These are phyloP conservation scores for Penicillium italicum DNA, from an alignment of 2,329 filamentous ascomycete species.

Conservation along the genomic window DNA sequence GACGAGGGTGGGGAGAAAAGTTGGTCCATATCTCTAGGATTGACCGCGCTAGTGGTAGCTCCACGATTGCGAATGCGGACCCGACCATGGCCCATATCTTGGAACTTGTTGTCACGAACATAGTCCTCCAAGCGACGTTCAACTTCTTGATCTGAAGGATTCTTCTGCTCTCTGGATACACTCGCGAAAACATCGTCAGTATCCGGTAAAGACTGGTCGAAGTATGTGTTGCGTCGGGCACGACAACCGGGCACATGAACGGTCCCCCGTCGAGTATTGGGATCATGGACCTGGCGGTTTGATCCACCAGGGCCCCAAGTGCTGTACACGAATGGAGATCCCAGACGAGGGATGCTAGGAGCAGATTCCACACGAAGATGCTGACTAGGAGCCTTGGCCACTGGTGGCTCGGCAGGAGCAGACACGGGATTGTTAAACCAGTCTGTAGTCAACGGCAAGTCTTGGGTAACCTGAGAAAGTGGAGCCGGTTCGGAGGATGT, in stretches of 20 bases:
- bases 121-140: conserved; percentile 53
- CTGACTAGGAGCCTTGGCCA: conserved; percentile 7
- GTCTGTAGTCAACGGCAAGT: conserved; percentile 25
- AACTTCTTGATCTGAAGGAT: conserved; percentile 57
- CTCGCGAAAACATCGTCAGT: conserved; percentile 43
- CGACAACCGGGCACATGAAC: conserved; percentile 45
- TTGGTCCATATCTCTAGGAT: conserved; percentile 51
- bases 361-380: conserved; percentile 16
- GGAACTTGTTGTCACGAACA: conserved; percentile 35
- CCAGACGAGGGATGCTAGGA: conserved; percentile 39
- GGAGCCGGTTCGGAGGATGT: conserved; percentile 40
- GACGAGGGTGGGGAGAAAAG: conserved; percentile 52
- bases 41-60: conserved; percentile 58
- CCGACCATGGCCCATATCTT: conserved; percentile 52
- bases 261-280: conserved; percentile 41
- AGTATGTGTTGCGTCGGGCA: conserved; percentile 52
- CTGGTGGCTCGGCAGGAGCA: conserved; percentile 2
- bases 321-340: conserved; percentile 49
- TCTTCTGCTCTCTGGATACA: conserved; percentile 40
- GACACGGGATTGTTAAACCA: conserved; percentile 39
- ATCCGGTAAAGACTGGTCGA: conserved; percentile 51
- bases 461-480: conserved; percentile 34
- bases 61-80: conserved; percentile 60
- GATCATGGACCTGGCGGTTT: conserved; percentile 30
- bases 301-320: conserved; percentile 48